Conservation (phyloP, 805 yeast species). For the Kodamaea laetipori region DNA sequence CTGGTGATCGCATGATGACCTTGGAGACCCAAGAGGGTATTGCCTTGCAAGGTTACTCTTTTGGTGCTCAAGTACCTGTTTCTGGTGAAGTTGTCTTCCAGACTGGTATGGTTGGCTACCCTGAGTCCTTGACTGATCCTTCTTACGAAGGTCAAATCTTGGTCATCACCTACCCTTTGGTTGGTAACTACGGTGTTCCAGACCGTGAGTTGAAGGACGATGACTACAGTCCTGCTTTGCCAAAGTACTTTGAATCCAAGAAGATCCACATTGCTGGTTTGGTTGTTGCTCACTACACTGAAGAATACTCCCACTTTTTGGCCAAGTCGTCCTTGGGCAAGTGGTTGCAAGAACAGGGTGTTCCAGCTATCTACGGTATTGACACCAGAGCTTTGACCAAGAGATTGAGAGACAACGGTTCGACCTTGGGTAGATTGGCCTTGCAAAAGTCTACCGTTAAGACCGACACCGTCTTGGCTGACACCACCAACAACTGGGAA, state of each 20-base stretch:
- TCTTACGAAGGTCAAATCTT: constrained; percentile 97
- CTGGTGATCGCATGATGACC: constrained; percentile 81
- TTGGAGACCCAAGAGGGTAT: constrained; percentile 87
- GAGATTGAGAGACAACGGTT: constrained; percentile 88
- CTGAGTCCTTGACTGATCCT: constrained; percentile 97
- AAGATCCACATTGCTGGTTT: constrained; percentile 95
- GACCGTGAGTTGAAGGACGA: constrained; percentile 70
- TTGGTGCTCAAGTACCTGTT: constrained; percentile 85
- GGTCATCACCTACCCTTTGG: constrained; percentile 94
- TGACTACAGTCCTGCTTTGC: constrained; percentile 72
- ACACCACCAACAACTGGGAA: constrained; percentile 51
- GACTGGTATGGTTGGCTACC: constrained; percentile 99
- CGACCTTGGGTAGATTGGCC: constrained; percentile 87
- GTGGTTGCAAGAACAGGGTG: constrained; percentile 89
- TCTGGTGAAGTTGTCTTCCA: constrained; percentile 99
- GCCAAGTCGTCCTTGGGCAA: constrained; percentile 90
- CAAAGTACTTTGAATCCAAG: constrained; percentile 90
- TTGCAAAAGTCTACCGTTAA: constrained; percentile 48
- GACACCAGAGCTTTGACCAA: constrained; percentile 96
- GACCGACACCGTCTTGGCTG: constrained; percentile 35
- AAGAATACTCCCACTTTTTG: constrained; percentile 89
- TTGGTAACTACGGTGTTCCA: constrained; percentile 99
- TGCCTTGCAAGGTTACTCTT: constrained; percentile 90
- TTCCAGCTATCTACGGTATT: constrained; percentile 97
- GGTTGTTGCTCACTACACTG: constrained; percentile 95